These are phyloP conservation scores for Aphanomyces euteiches DNA, from an alignment of 352 stramenopile species.

Conservation along the genomic window DNA sequence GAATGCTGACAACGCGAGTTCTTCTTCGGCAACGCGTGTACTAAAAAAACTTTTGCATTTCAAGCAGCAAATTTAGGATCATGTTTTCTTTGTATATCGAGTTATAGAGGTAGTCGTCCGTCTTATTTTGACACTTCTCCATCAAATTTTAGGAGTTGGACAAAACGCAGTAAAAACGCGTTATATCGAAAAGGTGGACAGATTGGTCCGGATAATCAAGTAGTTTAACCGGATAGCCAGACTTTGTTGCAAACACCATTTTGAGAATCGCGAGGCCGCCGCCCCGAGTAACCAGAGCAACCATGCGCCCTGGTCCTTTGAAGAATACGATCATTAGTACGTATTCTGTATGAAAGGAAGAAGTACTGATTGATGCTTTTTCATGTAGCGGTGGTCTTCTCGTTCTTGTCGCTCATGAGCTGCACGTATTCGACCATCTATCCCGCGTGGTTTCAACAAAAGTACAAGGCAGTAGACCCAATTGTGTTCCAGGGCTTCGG, in stretches of 20 bases:
- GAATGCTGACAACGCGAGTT: no score
- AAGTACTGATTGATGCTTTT: not conserved
- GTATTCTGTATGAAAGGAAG: not conserved
- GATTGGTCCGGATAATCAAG: not conserved
- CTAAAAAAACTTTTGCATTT: no score
- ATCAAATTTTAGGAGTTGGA: no score
- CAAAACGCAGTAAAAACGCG: no score
- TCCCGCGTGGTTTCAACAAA: constrained; percentile 82
- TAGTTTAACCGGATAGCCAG: not conserved
- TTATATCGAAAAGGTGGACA: not conserved
- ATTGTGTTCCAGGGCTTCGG: constrained; percentile 78
- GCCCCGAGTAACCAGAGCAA: not conserved
- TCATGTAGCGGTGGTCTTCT: constrained; percentile 64
- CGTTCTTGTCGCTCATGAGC: constrained; percentile 63
- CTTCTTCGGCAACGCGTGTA: no score
- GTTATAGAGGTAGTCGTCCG: no score
- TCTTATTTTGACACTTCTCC: no score
- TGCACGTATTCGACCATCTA: constrained; percentile 79
- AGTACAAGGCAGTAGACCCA: constrained; percentile 67
- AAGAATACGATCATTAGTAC: constrained; percentile 30
- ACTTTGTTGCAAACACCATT: not conserved
- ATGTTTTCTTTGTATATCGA: no score
- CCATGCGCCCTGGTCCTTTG: constrained; percentile 9
- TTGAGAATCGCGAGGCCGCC: not conserved
- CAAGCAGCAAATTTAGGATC: no score